Evolutionary conservation across 257 asterid genomes (phyloP).

Genomic region (Apocynum venetum): DNA sequence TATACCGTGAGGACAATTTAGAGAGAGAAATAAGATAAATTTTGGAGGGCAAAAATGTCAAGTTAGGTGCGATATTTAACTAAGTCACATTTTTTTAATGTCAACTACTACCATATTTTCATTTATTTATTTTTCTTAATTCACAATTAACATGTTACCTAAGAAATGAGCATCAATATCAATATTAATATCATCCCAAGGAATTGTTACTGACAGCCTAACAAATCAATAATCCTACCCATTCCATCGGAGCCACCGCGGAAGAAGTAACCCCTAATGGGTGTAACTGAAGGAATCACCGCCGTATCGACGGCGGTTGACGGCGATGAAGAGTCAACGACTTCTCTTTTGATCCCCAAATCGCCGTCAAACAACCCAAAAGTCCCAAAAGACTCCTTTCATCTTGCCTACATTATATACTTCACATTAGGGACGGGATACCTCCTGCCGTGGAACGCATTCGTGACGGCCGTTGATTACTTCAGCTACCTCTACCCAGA

Average conservation of each 20-base stretch:
- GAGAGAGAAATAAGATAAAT: no score
- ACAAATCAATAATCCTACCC: background rate
- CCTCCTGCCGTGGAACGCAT: conserved; percentile 94
- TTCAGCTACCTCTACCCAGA: conserved; percentile 83
- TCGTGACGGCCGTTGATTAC: conserved; percentile 97
- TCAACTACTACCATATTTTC: no score
- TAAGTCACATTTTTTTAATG: no score
- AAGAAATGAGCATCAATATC: no score
- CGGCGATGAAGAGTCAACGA: conserved; percentile 36
- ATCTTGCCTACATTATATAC: conserved; percentile 75
- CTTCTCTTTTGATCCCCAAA: conserved; percentile 30
- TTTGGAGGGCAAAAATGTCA: no score
- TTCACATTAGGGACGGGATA: conserved; percentile 80
- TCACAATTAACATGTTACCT: no score
- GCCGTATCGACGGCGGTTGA: conserved; percentile 12
- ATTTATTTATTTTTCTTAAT: no score
- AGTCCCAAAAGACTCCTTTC: conserved; percentile 66
- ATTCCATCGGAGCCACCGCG: background rate
- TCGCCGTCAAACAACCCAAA: conserved; percentile 23
- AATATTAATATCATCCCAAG: background rate
- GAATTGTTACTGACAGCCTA: no score
- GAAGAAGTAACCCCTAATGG: conserved; percentile 6
- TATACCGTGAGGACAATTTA: no score
- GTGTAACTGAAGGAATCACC: conserved; percentile 1
- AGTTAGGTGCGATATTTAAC: no score